Percentiles rank a stretch among this genome's conserved stretches.
Conservation (phyloP, 805 yeast species). For the Candida odintsovae region DNA sequence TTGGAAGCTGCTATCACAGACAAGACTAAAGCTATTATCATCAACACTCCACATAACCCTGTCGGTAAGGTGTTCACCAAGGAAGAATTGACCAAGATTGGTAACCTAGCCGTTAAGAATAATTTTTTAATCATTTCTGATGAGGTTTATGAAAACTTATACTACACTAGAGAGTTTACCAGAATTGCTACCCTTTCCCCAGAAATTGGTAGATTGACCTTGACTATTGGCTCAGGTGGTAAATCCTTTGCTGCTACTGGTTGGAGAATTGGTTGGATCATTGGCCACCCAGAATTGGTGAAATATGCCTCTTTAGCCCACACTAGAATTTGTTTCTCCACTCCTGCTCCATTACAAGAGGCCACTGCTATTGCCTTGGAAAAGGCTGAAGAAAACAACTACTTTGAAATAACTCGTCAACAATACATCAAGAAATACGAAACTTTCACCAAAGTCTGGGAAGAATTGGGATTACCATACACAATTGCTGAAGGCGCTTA, state of each 20-base stretch:
- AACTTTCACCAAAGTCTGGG: constrained; percentile 71
- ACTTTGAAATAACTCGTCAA: constrained; percentile 64
- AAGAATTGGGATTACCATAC: constrained; percentile 83
- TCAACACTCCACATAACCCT: constrained; percentile 96
- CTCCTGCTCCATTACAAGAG: constrained; percentile 89
- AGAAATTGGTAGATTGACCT: constrained; percentile 70
- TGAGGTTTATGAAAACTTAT: constrained; percentile 92
- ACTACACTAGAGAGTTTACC: constrained; percentile 62
- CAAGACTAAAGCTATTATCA: constrained; percentile 78
- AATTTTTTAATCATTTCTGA: constrained; percentile 82
- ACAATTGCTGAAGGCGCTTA: constrained; percentile 92
- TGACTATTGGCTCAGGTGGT: constrained; percentile 96
- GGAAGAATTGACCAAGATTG: constrained; percentile 70
- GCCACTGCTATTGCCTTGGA: constrained; percentile 79
- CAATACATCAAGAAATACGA: constrained; percentile 68
- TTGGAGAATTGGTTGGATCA: constrained; percentile 96
- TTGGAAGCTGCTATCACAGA: constrained; percentile 64
- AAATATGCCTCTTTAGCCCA: constrained; percentile 84
- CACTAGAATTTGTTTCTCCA: constrained; percentile 87
- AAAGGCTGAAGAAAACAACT: constrained; percentile 53
- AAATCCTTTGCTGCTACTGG: constrained; percentile 99
- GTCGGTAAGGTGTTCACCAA: constrained; percentile 83
- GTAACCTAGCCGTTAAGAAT: constrained; percentile 78
- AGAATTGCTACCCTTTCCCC: constrained; percentile 81
- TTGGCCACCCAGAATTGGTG: constrained; percentile 78